Conservation (phyloP, 2,329 filamentous ascomycete species). For the Nectriaceae sp. region DNA sequence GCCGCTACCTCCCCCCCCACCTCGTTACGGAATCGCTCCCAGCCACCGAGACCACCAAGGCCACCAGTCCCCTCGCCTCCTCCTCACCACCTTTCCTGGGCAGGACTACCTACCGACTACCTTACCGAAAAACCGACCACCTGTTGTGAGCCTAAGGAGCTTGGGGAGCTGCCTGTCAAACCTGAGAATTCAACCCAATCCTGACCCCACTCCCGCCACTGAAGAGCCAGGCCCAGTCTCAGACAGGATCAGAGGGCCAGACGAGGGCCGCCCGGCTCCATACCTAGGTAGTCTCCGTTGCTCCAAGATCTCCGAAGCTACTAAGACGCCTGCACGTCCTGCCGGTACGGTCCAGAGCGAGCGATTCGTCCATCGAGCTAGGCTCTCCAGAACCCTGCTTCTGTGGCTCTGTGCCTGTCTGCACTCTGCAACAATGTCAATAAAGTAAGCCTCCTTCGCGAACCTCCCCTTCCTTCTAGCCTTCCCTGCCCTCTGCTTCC, state of each 20-base stretch:
- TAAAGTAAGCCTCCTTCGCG: constrained; percentile 51
- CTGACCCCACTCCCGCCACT: too few relatives aligned
- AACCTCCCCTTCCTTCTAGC: constrained; percentile 17
- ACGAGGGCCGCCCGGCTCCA: constrained; percentile 20
- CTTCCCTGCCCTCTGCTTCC: constrained; percentile 4
- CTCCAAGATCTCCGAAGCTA: constrained; percentile 29
- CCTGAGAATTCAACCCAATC: too few relatives aligned
- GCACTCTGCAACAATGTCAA: constrained; percentile 48
- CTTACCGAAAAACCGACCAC: constrained; percentile 21
- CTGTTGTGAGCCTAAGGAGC: too few relatives aligned
- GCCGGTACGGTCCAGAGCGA: constrained; percentile 32
- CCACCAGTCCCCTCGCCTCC: constrained; percentile 17
- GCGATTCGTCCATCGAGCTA: constrained; percentile 33
- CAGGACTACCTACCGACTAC: too few relatives aligned
- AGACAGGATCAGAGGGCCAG: neutral
- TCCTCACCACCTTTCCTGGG: constrained; percentile 4
- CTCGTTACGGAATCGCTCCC: constrained; percentile 31
- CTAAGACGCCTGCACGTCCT: constrained; percentile 32
- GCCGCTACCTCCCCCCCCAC: constrained; percentile 21
- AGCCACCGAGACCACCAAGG: constrained; percentile 24
- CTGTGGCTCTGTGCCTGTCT: neutral
- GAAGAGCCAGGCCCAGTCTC: too few relatives aligned
- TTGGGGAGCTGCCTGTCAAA: too few relatives aligned
- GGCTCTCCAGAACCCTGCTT: constrained; percentile 36
- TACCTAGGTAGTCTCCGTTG: neutral